These are phyloP conservation scores for Hyphopichia burtonii DNA, from an alignment of 1,139 yeast species.

Conservation along the genomic window DNA sequence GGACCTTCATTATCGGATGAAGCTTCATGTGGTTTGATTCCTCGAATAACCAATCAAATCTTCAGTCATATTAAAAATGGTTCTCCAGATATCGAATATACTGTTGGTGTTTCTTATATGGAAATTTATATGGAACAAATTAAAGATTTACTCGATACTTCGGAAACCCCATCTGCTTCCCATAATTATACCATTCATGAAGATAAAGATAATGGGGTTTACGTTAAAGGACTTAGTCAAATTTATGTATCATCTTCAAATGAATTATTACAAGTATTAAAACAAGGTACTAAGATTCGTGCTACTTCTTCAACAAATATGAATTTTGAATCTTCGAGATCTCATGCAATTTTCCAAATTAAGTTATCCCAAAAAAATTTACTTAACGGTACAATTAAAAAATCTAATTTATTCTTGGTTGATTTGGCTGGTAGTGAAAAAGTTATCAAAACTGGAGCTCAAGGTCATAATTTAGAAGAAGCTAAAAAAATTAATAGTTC, in stretches of 20 bases:
- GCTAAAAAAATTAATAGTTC: constrained; percentile 83
- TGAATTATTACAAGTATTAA: constrained; percentile 59
- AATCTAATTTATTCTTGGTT: constrained; percentile 71
- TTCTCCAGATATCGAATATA: constrained; percentile 58
- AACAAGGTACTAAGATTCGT: constrained; percentile 55
- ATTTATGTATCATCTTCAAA: constrained; percentile 56
- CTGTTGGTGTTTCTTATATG: constrained; percentile 71
- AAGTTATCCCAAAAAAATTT: constrained; percentile 59
- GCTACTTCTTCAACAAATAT: constrained; percentile 65
- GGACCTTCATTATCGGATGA: constrained; percentile 52
- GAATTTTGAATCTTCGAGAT: constrained; percentile 76
- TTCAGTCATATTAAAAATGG: constrained; percentile 57
- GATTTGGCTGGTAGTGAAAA: constrained; percentile 92
- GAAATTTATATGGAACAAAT: constrained; percentile 83
- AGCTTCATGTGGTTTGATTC: constrained; percentile 57
- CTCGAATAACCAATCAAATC: constrained; percentile 67
- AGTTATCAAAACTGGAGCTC: constrained; percentile 78
- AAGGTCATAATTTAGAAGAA: constrained; percentile 75
- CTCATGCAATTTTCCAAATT: constrained; percentile 78
- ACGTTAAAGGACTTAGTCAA: constrained; percentile 67
- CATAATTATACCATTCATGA: constrained; percentile 56
- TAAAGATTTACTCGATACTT: constrained; percentile 51
- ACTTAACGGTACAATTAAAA: constrained; percentile 56
- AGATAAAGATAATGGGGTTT: constrained; percentile 62
- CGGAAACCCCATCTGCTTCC: constrained; percentile 13